Conservation (phyloP, 768 basidiomycete genomes). For the Pleurotus tuber-regium region DNA sequence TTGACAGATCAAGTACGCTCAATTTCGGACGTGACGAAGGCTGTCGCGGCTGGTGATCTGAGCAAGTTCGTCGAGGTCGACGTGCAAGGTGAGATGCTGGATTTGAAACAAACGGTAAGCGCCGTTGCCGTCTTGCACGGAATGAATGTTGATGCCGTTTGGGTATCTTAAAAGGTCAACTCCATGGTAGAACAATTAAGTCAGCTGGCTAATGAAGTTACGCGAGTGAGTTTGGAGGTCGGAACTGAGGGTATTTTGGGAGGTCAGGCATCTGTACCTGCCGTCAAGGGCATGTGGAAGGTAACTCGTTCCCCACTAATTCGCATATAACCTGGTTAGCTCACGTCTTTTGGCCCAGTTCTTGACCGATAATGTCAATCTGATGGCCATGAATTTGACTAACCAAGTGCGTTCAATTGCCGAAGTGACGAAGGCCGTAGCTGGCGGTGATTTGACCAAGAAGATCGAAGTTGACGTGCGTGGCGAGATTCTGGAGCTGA, state of each 20-base stretch:
- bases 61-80: constrained; percentile 74
- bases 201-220: constrained; percentile 80
- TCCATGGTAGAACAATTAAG: constrained; percentile 81
- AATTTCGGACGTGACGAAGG: constrained; percentile 75
- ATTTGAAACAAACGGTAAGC: constrained; percentile 67
- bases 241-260: constrained; percentile 93
- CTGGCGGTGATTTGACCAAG: constrained; percentile 88
- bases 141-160: not conserved
- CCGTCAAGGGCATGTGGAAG: constrained; percentile 95
- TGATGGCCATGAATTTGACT: constrained; percentile 89
- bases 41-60: constrained; percentile 73
- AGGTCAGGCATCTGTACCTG: constrained; percentile 89
- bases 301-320: constrained; percentile 28
- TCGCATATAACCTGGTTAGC: not conserved
- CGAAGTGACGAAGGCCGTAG: constrained; percentile 93
- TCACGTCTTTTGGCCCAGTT: constrained; percentile 26
- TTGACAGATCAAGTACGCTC: constrained; percentile 73
- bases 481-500: constrained; percentile 88
- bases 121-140: not conserved
- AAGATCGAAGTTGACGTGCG: constrained; percentile 90
- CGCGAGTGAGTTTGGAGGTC: constrained; percentile 88
- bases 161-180: constrained; percentile 43
- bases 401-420: constrained; percentile 87
- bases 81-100: constrained; percentile 79
- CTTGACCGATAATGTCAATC: constrained; percentile 78